Evolutionary conservation across 768 basidiomycete species (phyloP), one percentile per base, ranked within the genome.

Genomic region (Trichaptum fuscoviolaceum): DNA sequence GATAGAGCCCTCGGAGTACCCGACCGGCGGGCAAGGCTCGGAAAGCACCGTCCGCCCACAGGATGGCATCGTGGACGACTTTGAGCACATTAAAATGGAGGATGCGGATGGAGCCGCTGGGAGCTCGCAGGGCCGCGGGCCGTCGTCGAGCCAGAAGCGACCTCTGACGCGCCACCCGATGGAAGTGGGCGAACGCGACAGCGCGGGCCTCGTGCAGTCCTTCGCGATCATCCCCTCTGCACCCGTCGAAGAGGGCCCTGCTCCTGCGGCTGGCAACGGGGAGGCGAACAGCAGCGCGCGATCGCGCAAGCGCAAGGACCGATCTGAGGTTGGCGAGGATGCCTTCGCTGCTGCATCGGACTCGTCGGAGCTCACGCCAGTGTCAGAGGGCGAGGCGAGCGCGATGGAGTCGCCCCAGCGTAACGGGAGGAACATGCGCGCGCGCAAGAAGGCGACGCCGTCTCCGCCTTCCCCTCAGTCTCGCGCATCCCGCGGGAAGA

Each of bases 301-400:
- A 12, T 34, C 15, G 59, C 59, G 30, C 25, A 52, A 52, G 20
- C 42, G 42, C 42, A 52, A 52, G 10, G 42, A 52, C 10, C 42
- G 42, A 20, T 52, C 42, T 20, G 59, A 61, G 30, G 59, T 20
- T 17, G 3, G 3, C 20, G 42, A 52, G 42, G 30, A 25, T 23
- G 25, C 17, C 15, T 66, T 67, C 5, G 24, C 15, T 26, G 63
- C 35, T 27, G 71, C 63, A 1, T 63, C 36, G 23, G 30, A 35
- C 35, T 63, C 36, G 63, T 63, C 63, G 25, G 42, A 52, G 10
- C 35, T 52, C 3, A 52, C 63, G 63, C 63, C 63, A 20, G 27
- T 52, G 35, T 63, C 63, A 2, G 63, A 63, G 36, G 63, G 20
- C 42, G 42, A 20, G 15, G 20, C 6, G 2, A 52, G 10, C 20